These are phyloP conservation scores for Calycina marina DNA, from an alignment of 2,329 filamentous ascomycete genomes.

Conservation along the genomic window DNA sequence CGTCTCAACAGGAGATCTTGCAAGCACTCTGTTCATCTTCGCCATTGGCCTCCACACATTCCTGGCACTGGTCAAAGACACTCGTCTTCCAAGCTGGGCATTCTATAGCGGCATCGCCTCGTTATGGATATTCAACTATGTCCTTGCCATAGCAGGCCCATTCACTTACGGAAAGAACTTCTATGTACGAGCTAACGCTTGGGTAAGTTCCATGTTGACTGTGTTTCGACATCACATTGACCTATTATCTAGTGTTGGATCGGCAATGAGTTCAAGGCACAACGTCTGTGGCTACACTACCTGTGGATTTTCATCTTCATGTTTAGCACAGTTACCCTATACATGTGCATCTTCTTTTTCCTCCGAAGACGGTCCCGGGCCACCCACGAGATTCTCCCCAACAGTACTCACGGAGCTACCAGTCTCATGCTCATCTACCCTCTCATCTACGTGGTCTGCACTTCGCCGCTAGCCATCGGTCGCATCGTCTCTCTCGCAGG, in stretches of 20 bases:
- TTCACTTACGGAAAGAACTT: slow-evolving; percentile 25
- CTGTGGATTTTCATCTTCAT: slow-evolving; percentile 45
- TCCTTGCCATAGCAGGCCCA: slow-evolving; percentile 37
- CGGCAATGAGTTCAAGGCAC: slow-evolving; percentile 33
- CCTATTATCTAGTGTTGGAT: slow-evolving; percentile 43
- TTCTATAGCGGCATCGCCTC: slow-evolving; percentile 34
- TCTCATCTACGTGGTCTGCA: slow-evolving; percentile 54
- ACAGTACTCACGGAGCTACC: slow-evolving; percentile 11
- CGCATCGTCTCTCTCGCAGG: slow-evolving; percentile 49
- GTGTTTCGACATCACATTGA: slow-evolving; percentile 1
- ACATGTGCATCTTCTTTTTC: slow-evolving; percentile 23
- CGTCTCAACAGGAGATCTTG: slow-evolving; percentile 49
- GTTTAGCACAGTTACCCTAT: slow-evolving; percentile 34
- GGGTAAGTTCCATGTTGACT: slow-evolving; percentile 28
- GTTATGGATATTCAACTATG: slow-evolving; percentile 45
- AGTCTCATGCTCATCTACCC: slow-evolving; percentile 52
- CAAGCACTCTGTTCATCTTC: slow-evolving; percentile 52
- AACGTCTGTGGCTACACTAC: slow-evolving; percentile 48
- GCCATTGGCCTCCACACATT: slow-evolving; percentile 54
- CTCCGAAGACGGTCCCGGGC: slow-evolving; percentile 7
- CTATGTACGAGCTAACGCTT: slow-evolving; percentile 51
- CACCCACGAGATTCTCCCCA: not conserved
- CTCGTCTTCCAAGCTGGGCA: slow-evolving; percentile 31
- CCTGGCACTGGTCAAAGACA: slow-evolving; percentile 41
- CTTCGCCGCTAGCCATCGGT: slow-evolving; percentile 47